These are phyloP conservation scores for Massariosphaeria phaeospora DNA, from an alignment of 495 filamentous ascomycete genomes.

Conservation along the genomic window DNA sequence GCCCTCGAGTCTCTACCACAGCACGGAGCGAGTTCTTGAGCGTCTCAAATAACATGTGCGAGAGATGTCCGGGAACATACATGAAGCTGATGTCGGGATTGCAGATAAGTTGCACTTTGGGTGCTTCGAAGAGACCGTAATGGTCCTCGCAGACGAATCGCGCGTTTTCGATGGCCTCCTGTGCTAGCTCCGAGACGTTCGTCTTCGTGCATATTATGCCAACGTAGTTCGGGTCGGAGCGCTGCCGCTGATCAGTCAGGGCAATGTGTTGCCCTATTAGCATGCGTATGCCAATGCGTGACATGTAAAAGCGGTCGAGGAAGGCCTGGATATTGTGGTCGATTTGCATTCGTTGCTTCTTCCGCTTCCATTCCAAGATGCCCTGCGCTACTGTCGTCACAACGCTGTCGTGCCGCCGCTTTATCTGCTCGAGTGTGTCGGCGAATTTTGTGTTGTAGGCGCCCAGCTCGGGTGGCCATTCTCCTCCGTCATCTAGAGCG, in stretches of 20 bases:
- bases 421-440: slow-evolving; percentile 81
- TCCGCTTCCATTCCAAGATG: slow-evolving; percentile 95
- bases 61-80: slow-evolving; percentile 97
- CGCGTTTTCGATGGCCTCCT: slow-evolving; percentile 97
- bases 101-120: slow-evolving; percentile 94
- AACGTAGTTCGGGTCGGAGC: slow-evolving; percentile 85
- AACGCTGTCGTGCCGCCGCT: slow-evolving; percentile 91
- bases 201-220: slow-evolving; percentile 99
- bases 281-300: slow-evolving; percentile 98
- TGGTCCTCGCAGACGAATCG: slow-evolving; percentile 98
- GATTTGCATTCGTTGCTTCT: slow-evolving; percentile 94
- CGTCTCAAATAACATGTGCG: slow-evolving; percentile 98
- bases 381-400: slow-evolving; percentile 92
- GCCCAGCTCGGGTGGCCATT: slow-evolving; percentile 93
- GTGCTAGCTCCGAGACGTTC: slow-evolving; percentile 89
- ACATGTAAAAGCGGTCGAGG: slow-evolving; percentile 99
- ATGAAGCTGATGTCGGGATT: slow-evolving; percentile 91
- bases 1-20: slow-evolving; percentile 91
- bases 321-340: slow-evolving; percentile 94
- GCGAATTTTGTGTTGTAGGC: slow-evolving; percentile 91
- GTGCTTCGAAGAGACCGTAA: slow-evolving; percentile 95
- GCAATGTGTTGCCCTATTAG: slow-evolving; percentile 97
- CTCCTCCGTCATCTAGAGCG: slow-evolving; percentile 75
- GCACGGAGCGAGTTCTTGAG: slow-evolving; percentile 96
- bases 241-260: slow-evolving; percentile 83